Evolutionary conservation across 2,329 filamentous ascomycete species (phyloP).

Genomic region (Xylaria sp.): DNA sequence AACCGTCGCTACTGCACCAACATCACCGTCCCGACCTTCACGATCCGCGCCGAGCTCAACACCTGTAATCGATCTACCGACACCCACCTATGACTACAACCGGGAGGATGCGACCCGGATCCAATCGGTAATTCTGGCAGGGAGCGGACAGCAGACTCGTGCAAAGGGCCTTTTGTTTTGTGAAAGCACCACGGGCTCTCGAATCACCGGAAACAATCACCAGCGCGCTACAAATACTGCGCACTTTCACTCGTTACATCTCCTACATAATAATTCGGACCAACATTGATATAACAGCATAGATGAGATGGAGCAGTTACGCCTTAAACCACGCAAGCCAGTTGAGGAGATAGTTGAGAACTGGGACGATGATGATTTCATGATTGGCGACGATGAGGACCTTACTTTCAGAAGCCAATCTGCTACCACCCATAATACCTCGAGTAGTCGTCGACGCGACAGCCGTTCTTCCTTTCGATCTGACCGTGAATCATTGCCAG

Average conservation of each 20-base stretch:
- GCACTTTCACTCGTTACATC: slow-evolving; percentile 26
- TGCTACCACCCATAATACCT: slow-evolving; percentile 50
- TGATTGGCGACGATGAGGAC: slow-evolving; percentile 72
- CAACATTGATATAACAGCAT: slow-evolving; percentile 6
- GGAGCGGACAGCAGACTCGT: slow-evolving; percentile 31
- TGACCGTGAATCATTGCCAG: slow-evolving; percentile 78
- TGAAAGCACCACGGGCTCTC: slow-evolving; percentile 11
- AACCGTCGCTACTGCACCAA: slow-evolving; percentile 8
- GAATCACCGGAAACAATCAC: background rate
- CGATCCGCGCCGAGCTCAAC: slow-evolving; percentile 15
- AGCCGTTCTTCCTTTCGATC: slow-evolving; percentile 87
- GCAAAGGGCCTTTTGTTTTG: slow-evolving; percentile 5
- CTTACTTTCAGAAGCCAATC: slow-evolving; percentile 66
- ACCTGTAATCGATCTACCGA: slow-evolving; percentile 18
- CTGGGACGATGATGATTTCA: slow-evolving; percentile 82
- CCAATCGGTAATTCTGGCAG: slow-evolving; percentile 36
- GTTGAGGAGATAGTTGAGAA: slow-evolving; percentile 74
- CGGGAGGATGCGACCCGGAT: slow-evolving; percentile 37
- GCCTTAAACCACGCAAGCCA: slow-evolving; percentile 62
- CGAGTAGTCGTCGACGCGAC: slow-evolving; percentile 61
- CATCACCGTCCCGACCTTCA: background rate
- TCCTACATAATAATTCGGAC: slow-evolving; percentile 16
- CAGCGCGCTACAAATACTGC: slow-evolving; percentile 16
- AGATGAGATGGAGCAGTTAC: slow-evolving; percentile 64
- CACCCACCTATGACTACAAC: slow-evolving; percentile 12